Conservation (phyloP, 2,329 filamentous ascomycete genomes). For the Aspergillus spinulosporus region DNA sequence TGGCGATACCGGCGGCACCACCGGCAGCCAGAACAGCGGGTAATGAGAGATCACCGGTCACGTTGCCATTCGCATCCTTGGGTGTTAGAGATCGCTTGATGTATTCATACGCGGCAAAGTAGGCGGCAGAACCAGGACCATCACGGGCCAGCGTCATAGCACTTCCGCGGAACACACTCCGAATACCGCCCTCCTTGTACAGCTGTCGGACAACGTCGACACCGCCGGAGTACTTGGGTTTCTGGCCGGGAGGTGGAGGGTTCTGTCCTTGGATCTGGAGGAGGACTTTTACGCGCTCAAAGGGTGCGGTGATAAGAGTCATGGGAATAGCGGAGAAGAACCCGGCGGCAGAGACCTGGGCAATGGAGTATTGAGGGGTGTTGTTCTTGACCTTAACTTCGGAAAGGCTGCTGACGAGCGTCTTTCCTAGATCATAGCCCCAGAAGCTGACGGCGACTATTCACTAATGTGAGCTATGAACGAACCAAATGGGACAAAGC, state of each 20-base stretch:
- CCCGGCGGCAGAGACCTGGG: conserved; percentile 84
- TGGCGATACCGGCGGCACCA: conserved; percentile 87
- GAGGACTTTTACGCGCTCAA: conserved; percentile 98
- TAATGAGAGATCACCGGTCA: conserved; percentile 75
- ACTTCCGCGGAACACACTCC: conserved; percentile 88
- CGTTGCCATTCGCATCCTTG: conserved; percentile 71
- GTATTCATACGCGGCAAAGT: conserved; percentile 96
- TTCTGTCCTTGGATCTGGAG: conserved; percentile 64
- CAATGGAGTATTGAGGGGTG: conserved; percentile 70
- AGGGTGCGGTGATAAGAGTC: conserved; percentile 97
- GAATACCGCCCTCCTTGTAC: conserved; percentile 85
- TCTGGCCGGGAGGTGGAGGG: conserved; percentile 61
- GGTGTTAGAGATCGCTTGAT: conserved; percentile 90
- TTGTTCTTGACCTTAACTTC: conserved; percentile 63
- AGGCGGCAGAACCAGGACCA: conserved; percentile 87
- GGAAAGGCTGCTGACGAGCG: conserved; percentile 71
- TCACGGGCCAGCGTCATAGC: conserved; percentile 91
- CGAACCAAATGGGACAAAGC: background rate
- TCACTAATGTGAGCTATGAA: conserved; percentile 3
- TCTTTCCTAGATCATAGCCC: conserved; percentile 95
- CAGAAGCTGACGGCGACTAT: conserved; percentile 67
- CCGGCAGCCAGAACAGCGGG: conserved; percentile 82
- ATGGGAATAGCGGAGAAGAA: conserved; percentile 98
- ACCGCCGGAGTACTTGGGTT: conserved; percentile 85
- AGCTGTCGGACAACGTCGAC: conserved; percentile 89